Evolutionary conservation across 2,329 filamentous ascomycete genomes (phyloP).

Genomic region (Colletotrichum abscissum): DNA sequence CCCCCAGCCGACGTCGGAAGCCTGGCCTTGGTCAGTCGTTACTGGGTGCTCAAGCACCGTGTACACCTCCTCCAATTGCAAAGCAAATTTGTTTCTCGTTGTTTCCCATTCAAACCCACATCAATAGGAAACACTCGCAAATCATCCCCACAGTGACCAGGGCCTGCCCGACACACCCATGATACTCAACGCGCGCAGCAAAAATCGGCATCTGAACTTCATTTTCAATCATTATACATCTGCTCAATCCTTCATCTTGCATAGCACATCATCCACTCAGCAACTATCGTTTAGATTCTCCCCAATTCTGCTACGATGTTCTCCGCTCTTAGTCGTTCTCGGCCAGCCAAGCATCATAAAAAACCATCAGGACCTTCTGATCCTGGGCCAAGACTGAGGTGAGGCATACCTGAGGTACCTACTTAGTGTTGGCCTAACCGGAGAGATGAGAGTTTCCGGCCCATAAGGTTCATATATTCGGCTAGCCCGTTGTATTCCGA

Average conservation of each 20-base stretch:
- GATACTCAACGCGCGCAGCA: not conserved
- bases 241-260: not conserved
- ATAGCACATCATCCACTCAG: not conserved
- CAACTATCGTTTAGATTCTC: not conserved
- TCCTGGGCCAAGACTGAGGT: not conserved
- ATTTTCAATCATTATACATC: not conserved
- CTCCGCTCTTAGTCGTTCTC: not conserved
- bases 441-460: not conserved
- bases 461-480: not conserved
- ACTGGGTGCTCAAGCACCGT: too few relatives aligned
- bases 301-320: not conserved
- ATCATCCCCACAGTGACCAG: not conserved
- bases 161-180: not conserved
- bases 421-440: not conserved
- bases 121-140: slow-evolving; percentile 24
- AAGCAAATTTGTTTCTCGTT: not conserved
- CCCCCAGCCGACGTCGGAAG: not conserved
- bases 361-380: not conserved
- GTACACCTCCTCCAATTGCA: not conserved
- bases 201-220: not conserved
- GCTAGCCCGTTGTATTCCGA: not conserved
- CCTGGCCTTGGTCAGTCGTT: not conserved
- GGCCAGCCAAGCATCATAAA: not conserved
- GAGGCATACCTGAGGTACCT: too few relatives aligned
- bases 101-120: slow-evolving; percentile 22